Conservation (phyloP, 148 eudicot species). For the Vaccinium macrocarpon region DNA sequence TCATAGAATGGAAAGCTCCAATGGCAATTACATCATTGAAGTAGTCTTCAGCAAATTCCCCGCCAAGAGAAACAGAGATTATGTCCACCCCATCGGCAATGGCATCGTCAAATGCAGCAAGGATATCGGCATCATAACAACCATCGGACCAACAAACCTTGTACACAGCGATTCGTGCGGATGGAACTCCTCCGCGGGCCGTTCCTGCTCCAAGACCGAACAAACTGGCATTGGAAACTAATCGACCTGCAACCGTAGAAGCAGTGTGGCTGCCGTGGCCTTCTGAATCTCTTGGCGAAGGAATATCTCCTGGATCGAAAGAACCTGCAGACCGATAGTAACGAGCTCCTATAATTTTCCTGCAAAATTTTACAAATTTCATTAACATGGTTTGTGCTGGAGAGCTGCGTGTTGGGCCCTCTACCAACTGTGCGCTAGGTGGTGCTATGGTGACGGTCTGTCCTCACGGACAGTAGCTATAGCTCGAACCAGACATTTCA, state of each 20-base stretch:
- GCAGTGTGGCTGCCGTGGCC: constrained; percentile 63
- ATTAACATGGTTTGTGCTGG: not conserved
- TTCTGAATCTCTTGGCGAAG: constrained; percentile 39
- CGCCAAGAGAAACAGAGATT: constrained; percentile 45
- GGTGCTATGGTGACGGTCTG: too few relatives aligned
- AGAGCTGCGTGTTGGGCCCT: too few relatives aligned
- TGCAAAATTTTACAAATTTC: not conserved
- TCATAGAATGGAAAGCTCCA: constrained; percentile 52
- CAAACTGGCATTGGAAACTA: constrained; percentile 32
- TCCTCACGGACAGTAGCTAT: too few relatives aligned
- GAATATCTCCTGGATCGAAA: not conserved
- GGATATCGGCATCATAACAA: constrained; percentile 34
- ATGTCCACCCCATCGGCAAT: constrained; percentile 61
- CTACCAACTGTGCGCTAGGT: too few relatives aligned
- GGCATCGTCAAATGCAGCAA: constrained; percentile 63
- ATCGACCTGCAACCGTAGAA: constrained; percentile 43
- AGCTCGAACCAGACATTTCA: too few relatives aligned
- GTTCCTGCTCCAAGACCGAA: constrained; percentile 37
- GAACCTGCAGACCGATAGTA: not conserved
- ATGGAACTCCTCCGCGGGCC: constrained; percentile 48
- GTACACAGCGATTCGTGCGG: constrained; percentile 49
- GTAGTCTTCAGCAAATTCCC: not conserved
- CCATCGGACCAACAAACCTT: constrained; percentile 42
- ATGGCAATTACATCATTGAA: constrained; percentile 44
- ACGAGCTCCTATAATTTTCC: not conserved